phyloP scores from a whole-genome alignment of 257 asterid genomes.

The Cynanchum wilfordii region DNA sequence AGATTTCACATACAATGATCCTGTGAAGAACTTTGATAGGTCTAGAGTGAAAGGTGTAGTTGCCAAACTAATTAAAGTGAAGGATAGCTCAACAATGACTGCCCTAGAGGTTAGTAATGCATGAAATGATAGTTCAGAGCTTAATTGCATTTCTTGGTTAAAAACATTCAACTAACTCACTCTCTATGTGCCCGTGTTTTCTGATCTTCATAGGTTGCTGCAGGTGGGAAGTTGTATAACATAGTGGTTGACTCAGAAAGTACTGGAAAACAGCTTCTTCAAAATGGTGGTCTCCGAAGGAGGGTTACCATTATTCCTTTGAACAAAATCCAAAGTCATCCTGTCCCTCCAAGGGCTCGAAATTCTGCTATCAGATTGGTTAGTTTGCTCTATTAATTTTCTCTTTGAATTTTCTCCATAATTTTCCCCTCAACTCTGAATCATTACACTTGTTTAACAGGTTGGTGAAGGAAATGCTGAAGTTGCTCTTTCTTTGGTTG shows the following conservation, averaged over 20 bases:
- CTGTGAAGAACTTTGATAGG: conserved; percentile 71
- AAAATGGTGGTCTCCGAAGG: conserved; percentile 77
- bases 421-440: conserved; percentile 10
- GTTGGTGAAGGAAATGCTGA: conserved; percentile 95
- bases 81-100: conserved; percentile 71
- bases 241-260: conserved; percentile 85
- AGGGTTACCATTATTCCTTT: conserved; percentile 94
- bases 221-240: conserved; percentile 91
- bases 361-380: conserved; percentile 79
- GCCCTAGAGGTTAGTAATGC: conserved; percentile 73
- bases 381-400: conserved; percentile 19
- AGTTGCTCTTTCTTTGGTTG: conserved; percentile 92
- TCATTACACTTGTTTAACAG: conserved; percentile 34
- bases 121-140: neutral
- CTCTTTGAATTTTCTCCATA: conserved; percentile 3
- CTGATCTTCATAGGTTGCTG: conserved; percentile 69
- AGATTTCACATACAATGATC: conserved; percentile 70
- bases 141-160: conserved; percentile 5
- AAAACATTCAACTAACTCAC: conserved; percentile 6
- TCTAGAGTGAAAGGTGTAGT: conserved; percentile 95
- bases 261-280: conserved; percentile 85
- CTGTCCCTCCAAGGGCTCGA: conserved; percentile 56
- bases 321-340: conserved; percentile 73
- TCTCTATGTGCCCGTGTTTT: conserved; percentile 16
- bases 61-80: conserved; percentile 87